These are phyloP conservation scores for Antitrichia curtipendula DNA, from an alignment of 225 moss, liverwort and hornwort genomes.

Conservation along the genomic window DNA sequence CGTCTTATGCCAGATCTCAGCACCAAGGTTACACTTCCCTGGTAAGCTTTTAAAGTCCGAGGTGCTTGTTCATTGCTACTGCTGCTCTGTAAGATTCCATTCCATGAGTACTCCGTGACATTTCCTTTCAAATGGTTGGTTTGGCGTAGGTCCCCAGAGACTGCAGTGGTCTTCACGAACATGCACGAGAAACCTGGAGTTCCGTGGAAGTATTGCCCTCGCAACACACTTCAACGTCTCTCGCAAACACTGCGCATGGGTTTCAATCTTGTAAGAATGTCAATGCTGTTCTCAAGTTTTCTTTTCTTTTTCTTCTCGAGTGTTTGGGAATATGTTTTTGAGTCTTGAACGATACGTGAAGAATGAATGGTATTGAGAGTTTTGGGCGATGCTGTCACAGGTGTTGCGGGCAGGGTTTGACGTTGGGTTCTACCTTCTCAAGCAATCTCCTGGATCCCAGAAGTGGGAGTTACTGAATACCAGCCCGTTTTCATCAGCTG, in stretches of 20 bases:
- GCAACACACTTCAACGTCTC: constrained; percentile 67
- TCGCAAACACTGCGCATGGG: constrained; percentile 39
- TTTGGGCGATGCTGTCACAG: constrained; percentile 12
- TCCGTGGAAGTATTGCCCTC: constrained; percentile 74
- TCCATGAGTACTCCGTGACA: not conserved
- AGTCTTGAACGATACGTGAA: not conserved
- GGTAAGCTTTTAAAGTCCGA: constrained; percentile 8
- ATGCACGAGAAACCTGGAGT: constrained; percentile 71
- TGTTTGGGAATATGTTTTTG: not conserved
- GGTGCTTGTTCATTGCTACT: not conserved
- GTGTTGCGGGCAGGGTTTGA: constrained; percentile 74
- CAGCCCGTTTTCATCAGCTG: constrained; percentile 54
- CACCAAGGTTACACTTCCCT: constrained; percentile 50
- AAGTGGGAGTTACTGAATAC: constrained; percentile 48
- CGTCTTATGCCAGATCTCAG: constrained; percentile 66
- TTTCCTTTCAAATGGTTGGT: not conserved
- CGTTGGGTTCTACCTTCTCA: constrained; percentile 68
- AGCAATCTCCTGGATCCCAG: constrained; percentile 16
- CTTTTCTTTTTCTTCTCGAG: not conserved
- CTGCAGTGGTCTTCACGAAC: constrained; percentile 46
- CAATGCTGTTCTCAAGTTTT: not conserved
- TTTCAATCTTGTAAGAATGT: constrained; percentile 45
- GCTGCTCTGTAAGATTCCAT: not conserved
- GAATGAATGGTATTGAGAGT: not conserved
- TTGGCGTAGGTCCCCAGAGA: constrained; percentile 21